Evolutionary conservation across 192 early-diverging fungal species (phyloP), one percentile per base, ranked within the genome.

Genomic region (Coemansia sp.): DNA sequence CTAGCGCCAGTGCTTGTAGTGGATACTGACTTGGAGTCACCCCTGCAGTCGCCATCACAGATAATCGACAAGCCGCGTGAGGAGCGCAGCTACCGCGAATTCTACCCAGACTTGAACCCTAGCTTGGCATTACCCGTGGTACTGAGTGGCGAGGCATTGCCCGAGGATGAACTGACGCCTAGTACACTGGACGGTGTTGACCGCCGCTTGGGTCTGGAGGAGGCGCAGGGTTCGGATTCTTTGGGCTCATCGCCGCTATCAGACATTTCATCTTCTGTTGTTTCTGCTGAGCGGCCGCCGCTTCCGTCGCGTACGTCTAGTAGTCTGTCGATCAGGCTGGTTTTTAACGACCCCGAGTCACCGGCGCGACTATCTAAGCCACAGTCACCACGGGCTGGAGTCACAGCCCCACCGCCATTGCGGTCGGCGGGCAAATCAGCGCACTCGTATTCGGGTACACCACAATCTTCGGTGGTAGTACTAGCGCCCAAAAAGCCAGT

Each of bases 51-150:
- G 19, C 64, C 68, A 28, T 68, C 70, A 5, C 68, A 73, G 42
- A 63, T 76, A 10, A 72, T 78, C 43, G 81, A 84, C 19, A 89
- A 91, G 62, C 95, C 94, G 32, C 85, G 92, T 52, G 95, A 97
- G 77, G 95, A 97, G 76, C 87, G 89, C 49, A 86, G 91, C 19
- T 95, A 89, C 70, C 79, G 85, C 23, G 92, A 92, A 46, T 90
- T 91, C 40, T 94, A 92, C 69, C 93, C 95, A 2, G 92, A 92
- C 71, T 82, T 97, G 46, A 87, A 91, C 62, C 71, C 87, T 9
- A 57, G 77, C 32, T 43, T 69, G 39, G 79, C 77, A 14, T 80
- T 76, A 58, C 49, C 19, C 9, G 71, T 76, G 16, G 60, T 53
- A 59, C 43, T 69, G 13, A 50, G 28, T 6, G 33, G 67, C 13